Base-by-base conservation (phyloP, 495 filamentous ascomycete species). In the Letharia lupina region DNA sequence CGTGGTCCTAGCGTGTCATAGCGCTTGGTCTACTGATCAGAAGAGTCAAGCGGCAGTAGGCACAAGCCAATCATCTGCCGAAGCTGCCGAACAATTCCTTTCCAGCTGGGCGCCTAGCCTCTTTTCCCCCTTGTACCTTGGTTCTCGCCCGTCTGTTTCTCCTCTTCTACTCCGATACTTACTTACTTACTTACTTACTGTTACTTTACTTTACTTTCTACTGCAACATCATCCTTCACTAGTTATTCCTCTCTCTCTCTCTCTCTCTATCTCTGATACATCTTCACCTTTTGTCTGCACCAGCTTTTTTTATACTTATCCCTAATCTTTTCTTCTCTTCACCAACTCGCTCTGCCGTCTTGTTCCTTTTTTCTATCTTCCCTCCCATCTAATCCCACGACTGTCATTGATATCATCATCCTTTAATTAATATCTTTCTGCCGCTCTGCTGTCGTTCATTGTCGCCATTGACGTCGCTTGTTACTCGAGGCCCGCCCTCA, bases 391-490 rank as follows among this genome's bases (percentile, higher is more conserved):
- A 65, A 65, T 65, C 50, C 56, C 50, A 60, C 42, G 5, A 40
- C 63, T 48, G 35, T 65, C 63, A 60, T 65, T 65, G 23, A 50
- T 31, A 23, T 10, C 28, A 59, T 47, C 42, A 59, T 8, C 56
- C 56, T 65, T 60, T 60, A 65, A 65, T 65, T 65, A 65, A 60
- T 65, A 42, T 8, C 47, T 47, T 20, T 41, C 63, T 48, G 58
- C 41, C 54, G 40, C 52, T 47, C 35, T 7, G 45, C 23, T 23
- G 23, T 65, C 63, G 23, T 60, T 60, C 63, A 9, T 60, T 60
- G 54, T 65, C 63, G 58, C 63, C 63, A n/a, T 35, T 62, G 3
- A n/a, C 45, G 42, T 65, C 56, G 63, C 63, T 65, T 20, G 28
- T 60, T 10, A 59, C 56, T 59, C 33, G 18, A 23, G 33, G 20